These are phyloP conservation scores for Citrus maxima DNA, from an alignment of 345 rosid genomes.

Conservation along the genomic window DNA sequence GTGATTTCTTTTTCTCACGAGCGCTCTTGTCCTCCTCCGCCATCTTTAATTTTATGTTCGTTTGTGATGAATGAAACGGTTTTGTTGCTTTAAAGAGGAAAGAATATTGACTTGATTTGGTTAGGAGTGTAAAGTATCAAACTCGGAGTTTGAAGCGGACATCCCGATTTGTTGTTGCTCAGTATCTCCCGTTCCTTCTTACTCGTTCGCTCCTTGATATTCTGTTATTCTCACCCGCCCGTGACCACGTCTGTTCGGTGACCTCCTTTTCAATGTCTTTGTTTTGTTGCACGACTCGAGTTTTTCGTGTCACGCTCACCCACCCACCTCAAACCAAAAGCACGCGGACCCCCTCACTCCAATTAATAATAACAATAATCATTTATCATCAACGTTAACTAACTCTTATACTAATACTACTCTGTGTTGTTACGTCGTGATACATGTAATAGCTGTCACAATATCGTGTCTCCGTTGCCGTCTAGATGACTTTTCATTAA, in stretches of 20 bases:
- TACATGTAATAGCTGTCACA: background rate
- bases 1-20: conserved; percentile 12
- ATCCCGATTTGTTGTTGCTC: conserved; percentile 1
- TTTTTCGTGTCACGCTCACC: background rate
- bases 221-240: background rate
- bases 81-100: conserved; percentile 12
- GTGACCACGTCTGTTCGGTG: background rate
- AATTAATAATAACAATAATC: no score
- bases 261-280: background rate
- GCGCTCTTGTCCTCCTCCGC: background rate
- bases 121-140: conserved; percentile 19
- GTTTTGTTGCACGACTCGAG: background rate
- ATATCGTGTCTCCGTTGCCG: background rate
- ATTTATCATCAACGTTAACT: no score
- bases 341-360: background rate
- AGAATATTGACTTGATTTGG: conserved; percentile 4
- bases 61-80: background rate
- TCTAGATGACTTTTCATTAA: background rate
- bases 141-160: conserved; percentile 39
- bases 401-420: no score
- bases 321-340: background rate
- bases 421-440: no score
- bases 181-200: conserved; percentile 15
- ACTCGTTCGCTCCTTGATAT: conserved; percentile 5
- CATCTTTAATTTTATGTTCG: background rate